Percentiles rank a stretch among this genome's conserved stretches.
Evolutionary conservation across 257 asterid genomes (phyloP).

Genomic region (Leonotis leonurus): DNA sequence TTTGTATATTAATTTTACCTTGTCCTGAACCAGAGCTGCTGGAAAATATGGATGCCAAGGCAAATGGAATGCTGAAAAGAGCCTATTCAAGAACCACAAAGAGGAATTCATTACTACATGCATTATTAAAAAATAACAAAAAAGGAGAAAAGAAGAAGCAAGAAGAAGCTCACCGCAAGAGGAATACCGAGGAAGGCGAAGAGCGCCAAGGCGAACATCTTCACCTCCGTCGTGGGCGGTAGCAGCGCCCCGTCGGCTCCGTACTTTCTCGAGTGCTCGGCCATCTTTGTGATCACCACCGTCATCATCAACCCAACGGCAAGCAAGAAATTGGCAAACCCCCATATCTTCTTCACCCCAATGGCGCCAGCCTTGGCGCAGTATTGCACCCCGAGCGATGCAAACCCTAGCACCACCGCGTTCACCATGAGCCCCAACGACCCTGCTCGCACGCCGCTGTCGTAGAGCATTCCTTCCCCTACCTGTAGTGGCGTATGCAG

Average conservation of each 20-base stretch:
- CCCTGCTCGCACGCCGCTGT: constrained; percentile 67
- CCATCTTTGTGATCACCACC: constrained; percentile 54
- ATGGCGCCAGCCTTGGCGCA: constrained; percentile 34
- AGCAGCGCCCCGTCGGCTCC: constrained; percentile 8
- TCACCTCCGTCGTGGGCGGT: constrained; percentile 38
- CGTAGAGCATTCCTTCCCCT: constrained; percentile 38
- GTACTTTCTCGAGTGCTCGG: constrained; percentile 35
- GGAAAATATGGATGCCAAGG: constrained; percentile 86
- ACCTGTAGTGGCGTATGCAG: too few relatives aligned
- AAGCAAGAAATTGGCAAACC: constrained; percentile 50
- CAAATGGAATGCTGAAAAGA: constrained; percentile 79
- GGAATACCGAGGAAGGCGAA: constrained; percentile 78
- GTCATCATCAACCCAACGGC: constrained; percentile 62
- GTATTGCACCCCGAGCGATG: constrained; percentile 49
- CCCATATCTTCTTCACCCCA: constrained; percentile 72
- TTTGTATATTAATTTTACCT: too few relatives aligned
- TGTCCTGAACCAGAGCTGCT: constrained; percentile 72
- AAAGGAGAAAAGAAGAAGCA: too few relatives aligned
- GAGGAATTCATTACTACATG: background rate
- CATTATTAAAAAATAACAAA: too few relatives aligned
- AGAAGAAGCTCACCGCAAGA: constrained; percentile 73
- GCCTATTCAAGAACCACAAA: constrained; percentile 36
- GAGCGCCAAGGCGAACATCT: constrained; percentile 49
- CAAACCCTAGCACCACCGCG: constrained; percentile 56
- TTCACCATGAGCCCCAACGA: constrained; percentile 65